phyloP scores from a whole-genome alignment of 2,329 filamentous ascomycete genomes.

The Tolypocladium tundrense region DNA sequence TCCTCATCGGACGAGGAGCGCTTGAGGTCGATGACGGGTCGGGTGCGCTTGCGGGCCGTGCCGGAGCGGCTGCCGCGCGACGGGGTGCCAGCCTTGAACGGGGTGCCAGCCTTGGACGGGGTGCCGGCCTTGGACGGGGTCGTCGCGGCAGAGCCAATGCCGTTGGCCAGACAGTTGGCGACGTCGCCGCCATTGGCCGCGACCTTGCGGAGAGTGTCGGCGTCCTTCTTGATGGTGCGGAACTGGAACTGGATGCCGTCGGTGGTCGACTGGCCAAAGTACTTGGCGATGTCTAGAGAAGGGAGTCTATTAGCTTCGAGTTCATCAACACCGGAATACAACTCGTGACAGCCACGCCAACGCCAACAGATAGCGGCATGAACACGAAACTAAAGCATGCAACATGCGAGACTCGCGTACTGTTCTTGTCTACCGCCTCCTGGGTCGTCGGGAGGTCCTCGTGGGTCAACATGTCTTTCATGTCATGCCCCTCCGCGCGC shows the following conservation, averaged over 20 bases:
- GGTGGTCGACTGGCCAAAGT: conserved; percentile 48
- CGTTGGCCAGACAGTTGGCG: conserved; percentile 23
- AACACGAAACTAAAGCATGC: neutral
- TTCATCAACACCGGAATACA: neutral
- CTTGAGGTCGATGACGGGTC: conserved; percentile 13
- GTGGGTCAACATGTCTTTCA: conserved; percentile 28
- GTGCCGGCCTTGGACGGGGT: conserved; percentile 18
- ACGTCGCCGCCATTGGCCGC: conserved; percentile 36
- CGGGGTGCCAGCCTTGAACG: conserved; percentile 14
- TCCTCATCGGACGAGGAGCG: conserved; percentile 14
- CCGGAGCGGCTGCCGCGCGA: conserved; percentile 9
- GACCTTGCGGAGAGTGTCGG: conserved; percentile 34
- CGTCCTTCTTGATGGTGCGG: conserved; percentile 42
- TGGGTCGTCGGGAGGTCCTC: conserved; percentile 26
- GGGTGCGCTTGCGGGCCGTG: conserved; percentile 15
- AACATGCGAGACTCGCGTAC: conserved; percentile 18
- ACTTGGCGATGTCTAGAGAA: conserved; percentile 45
- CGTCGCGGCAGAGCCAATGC: conserved; percentile 12
- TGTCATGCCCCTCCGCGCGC: conserved; percentile 26
- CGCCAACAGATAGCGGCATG: neutral
- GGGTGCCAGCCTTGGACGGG: conserved; percentile 17
- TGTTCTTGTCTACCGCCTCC: conserved; percentile 27
- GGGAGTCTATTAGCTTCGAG: neutral
- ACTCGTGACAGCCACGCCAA: neutral
- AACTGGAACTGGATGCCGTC: conserved; percentile 53